Base-by-base conservation (phyloP, 805 yeast genomes). In the Lipomyces chichibuensis region DNA sequence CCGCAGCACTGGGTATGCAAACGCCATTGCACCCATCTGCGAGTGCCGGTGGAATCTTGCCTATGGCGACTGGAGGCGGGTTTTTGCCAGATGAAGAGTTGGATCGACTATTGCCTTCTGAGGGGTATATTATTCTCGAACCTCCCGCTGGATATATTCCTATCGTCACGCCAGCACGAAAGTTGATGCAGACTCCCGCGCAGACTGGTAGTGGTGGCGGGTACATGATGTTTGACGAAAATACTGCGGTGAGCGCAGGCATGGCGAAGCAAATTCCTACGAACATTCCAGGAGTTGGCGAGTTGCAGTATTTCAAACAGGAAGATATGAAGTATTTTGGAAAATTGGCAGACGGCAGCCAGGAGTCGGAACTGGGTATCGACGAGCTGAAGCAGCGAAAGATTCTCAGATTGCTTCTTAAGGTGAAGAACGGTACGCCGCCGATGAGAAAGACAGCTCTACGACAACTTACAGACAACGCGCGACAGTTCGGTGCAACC, bases 361-460 rank as follows among this genome's bases (percentile, higher is more conserved):
- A 71, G 1, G 77, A 79, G 32, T 74, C 77, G 0, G 77, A 77
- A 1, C 68, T 86, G 29, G 76, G 87, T 0, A 65, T 78, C 0
- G 87, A 84, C 2, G 94, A 89, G 67, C 77, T 80, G 56, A 83
- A 83, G 59, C 92, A 89, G 71, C 77, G 86, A 8, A 82, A 83
- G 60, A 85, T 90, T 27, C 81, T 90, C 85, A 83, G 83, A 57
- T 78, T 91, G 32, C 78, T 94, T 23, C 77, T 92, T 29, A 85
- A 84, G 69, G 82, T 92, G 54, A 92, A 92, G 74, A 92, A 93
- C 76, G 97, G 97, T 2, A 79, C 87, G 23, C 90, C 90, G 6
- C 77, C 81, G 0, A 81, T 82, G 7, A 83, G 99, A 60, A 93
- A 91, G 74, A 77, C 79, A 17, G 88, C 97, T 0, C 76, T 91